A percentile compares a stretch with the other conserved stretches of the same genome.
Conservation (phyloP, 2,329 filamentous ascomycete species). For the Pseudocercospora musae region DNA sequence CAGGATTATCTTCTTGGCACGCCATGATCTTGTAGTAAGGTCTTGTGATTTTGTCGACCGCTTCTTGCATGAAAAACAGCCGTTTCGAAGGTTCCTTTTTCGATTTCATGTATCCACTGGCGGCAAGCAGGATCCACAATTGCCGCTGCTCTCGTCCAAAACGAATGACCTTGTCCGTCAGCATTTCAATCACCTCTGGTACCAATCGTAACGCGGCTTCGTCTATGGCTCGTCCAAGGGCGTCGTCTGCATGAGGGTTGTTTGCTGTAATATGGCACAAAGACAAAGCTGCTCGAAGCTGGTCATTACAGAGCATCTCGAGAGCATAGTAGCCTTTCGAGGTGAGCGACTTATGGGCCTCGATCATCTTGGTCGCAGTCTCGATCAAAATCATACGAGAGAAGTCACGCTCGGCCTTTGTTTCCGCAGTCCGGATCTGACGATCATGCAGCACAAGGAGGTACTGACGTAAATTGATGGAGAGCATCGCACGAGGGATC, state of each 20-base stretch:
- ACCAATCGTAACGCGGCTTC: constrained; percentile 24
- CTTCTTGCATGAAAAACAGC: constrained; percentile 31
- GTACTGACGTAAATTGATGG: constrained; percentile 34
- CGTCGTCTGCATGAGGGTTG: constrained; percentile 24
- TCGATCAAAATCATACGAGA: constrained; percentile 32
- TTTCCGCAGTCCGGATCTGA: constrained; percentile 28
- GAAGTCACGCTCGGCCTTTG: constrained; percentile 28
- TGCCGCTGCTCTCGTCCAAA: constrained; percentile 32
- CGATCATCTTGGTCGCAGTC: constrained; percentile 28
- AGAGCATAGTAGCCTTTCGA: constrained; percentile 26
- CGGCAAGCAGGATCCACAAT: constrained; percentile 32
- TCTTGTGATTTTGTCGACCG: constrained; percentile 30
- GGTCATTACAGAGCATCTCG: constrained; percentile 29
- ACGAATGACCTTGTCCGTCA: constrained; percentile 30
- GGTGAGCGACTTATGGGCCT: constrained; percentile 26
- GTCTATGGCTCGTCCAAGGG: constrained; percentile 23
- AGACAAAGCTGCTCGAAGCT: constrained; percentile 30
- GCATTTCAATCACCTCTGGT: constrained; percentile 28
- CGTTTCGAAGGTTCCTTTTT: constrained; percentile 25
- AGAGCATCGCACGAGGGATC: constrained; percentile 25
- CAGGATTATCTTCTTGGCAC: constrained; percentile 26
- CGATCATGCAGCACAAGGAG: constrained; percentile 32
- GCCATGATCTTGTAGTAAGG: constrained; percentile 35
- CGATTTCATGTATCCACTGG: constrained; percentile 28
- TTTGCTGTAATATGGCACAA: constrained; percentile 28